Evolutionary conservation across 2,329 filamentous ascomycete species (phyloP), one percentile per base, ranked within the genome.

Genomic region (Cytospora schulzeri): DNA sequence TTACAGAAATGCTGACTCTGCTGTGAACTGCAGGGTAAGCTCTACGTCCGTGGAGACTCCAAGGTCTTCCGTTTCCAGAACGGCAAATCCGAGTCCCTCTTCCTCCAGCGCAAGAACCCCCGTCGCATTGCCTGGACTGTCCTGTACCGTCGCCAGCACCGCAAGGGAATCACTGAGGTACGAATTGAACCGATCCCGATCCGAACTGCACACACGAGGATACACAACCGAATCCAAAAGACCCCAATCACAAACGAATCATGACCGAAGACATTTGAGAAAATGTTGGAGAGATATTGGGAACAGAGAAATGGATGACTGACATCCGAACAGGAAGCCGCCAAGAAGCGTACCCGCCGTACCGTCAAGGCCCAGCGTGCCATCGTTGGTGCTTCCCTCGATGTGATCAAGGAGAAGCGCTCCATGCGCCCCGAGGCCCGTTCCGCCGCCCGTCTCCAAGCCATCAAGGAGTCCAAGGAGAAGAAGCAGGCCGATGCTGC

Each of bases 61-160:
- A 99, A 98, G 88, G 89, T 98, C 88, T 99, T 99, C 91, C 93
- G 95, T 80, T 99, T 99, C 91, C 93, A 97, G 85, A 97, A 96
- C 85, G 93, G 95, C 87, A 99, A 99, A 87, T 94, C 92, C 84
- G 95, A 99, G 86, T 97, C 93, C 74, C 92, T 99, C 74, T 99
- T 99, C 90, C 92, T 98, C 76, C 95, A 99, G 89, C 94, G 95
- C 88, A 99, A 99, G 92, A 99, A 99, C 90, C 95, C 95, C 81
- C 94, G 95, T 83, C 93, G 94, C 81, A 98, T 99, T 83, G 90
- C 94, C 75, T 99, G 95, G 95, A 99, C 95, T 73, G 90, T 93
- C 76, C 91, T 99, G 71, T 99, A 92, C 92, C 90, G 95, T 82
- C 91, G 94, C 84, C 92, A 96, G 86, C 94, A 97, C 91, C 95